Percentiles rank a stretch among this genome's conserved stretches.
Conservation (phyloP, 1,139 yeast genomes). For the Pichia cactophila region DNA sequence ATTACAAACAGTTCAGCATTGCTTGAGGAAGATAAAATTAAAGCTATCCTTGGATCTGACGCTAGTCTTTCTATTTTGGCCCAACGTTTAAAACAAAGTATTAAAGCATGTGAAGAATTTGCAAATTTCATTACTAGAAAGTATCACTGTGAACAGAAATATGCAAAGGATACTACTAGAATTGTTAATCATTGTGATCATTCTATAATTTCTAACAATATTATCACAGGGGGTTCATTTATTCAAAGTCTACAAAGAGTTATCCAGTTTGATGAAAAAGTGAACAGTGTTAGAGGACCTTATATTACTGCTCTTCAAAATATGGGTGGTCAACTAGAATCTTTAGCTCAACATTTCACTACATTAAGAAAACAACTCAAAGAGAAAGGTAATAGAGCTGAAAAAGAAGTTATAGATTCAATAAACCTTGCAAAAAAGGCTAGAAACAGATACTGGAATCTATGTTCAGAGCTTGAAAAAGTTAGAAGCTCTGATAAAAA, state of each 20-base stretch:
- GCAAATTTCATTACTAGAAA: slow-evolving; percentile 71
- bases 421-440: slow-evolving; percentile 85
- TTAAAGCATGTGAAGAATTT: slow-evolving; percentile 79
- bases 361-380: slow-evolving; percentile 67
- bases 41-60: slow-evolving; percentile 48
- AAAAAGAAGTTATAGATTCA: slow-evolving; percentile 77
- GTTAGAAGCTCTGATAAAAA: slow-evolving; percentile 70
- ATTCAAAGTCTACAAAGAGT: slow-evolving; percentile 58
- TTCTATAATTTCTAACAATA: slow-evolving; percentile 32
- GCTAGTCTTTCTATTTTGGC: slow-evolving; percentile 59
- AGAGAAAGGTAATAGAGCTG: slow-evolving; percentile 75
- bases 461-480: slow-evolving; percentile 83
- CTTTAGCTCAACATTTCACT: slow-evolving; percentile 62
- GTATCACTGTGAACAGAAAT: slow-evolving; percentile 73
- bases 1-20: slow-evolving; percentile 22
- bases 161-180: slow-evolving; percentile 65
- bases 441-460: slow-evolving; percentile 65
- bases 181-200: slow-evolving; percentile 46
- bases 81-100: slow-evolving; percentile 67
- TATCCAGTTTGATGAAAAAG: slow-evolving; percentile 70
- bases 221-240: slow-evolving; percentile 62
- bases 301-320: slow-evolving; percentile 73
- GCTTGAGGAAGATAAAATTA: slow-evolving; percentile 41
- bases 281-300: slow-evolving; percentile 58
- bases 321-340: slow-evolving; percentile 80